Evolutionary conservation across 352 stramenopile genomes (phyloP).

Genomic region (Phytophthora multivora): DNA sequence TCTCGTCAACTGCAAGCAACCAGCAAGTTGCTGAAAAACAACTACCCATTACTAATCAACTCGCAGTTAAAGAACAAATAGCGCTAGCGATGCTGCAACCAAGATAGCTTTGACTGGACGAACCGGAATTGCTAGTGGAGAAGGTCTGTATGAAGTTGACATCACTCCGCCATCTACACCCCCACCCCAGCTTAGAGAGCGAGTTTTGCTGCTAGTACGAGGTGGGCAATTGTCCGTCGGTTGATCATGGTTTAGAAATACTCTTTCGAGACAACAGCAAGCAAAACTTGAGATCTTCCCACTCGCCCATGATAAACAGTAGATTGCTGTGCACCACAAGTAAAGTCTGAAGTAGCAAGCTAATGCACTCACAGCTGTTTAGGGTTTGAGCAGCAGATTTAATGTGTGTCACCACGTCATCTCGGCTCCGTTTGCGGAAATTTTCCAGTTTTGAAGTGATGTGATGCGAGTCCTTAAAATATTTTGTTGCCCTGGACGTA

Average conservation of each 20-base stretch:
- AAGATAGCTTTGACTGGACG: not conserved
- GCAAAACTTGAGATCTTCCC: no score
- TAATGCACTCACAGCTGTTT: constrained; percentile 3
- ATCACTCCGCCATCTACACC: not conserved
- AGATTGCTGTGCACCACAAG: constrained; percentile 5
- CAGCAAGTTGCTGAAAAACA: not conserved
- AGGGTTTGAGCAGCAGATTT: not conserved
- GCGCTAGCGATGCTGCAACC: not conserved
- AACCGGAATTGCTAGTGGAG: not conserved
- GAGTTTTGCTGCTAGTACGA: no score
- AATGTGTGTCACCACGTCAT: not conserved
- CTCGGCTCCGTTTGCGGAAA: not conserved
- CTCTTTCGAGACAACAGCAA: no score
- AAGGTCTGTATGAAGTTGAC: not conserved
- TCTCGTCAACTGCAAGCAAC: not conserved
- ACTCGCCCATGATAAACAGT: constrained; percentile 5
- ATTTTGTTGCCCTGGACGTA: constrained; percentile 2
- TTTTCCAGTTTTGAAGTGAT: not conserved
- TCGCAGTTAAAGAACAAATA: not conserved
- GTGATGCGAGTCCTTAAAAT: constrained; percentile 4
- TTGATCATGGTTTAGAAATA: no score
- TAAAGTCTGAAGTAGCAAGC: constrained; percentile 2
- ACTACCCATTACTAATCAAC: not conserved
- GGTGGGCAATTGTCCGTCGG: no score
- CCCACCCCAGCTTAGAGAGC: not conserved